A percentile compares a stretch with the other conserved stretches of the same genome.
phyloP scores from a whole-genome alignment of 257 asterid genomes.

The Ophiorrhiza pumila region DNA sequence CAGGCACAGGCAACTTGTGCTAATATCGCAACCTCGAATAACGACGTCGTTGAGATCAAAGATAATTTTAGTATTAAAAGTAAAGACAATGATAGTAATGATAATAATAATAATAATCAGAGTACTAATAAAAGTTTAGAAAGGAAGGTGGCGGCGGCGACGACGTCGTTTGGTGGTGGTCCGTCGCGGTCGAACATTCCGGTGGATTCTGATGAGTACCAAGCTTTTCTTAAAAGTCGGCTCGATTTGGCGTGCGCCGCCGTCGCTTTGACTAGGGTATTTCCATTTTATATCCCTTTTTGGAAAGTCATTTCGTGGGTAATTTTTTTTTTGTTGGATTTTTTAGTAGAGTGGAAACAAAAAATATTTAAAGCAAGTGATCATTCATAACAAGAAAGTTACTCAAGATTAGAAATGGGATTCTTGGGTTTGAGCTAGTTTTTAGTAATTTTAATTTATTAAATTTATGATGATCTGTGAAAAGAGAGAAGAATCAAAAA shows the following conservation, averaged over 20 bases:
- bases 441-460: background rate
- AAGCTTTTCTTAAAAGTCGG: constrained; percentile 66
- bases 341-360: too few relatives aligned
- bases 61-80: constrained; percentile 11
- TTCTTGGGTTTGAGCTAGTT: background rate
- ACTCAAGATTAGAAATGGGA: background rate
- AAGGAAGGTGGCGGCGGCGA: background rate
- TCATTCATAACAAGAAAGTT: too few relatives aligned
- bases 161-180: constrained; percentile 23
- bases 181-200: constrained; percentile 39
- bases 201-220: constrained; percentile 57
- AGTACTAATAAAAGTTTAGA: background rate
- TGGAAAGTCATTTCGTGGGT: background rate
- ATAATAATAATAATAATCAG: background rate
- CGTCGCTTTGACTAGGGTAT: constrained; percentile 76
- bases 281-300: background rate
- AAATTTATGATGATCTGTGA: background rate
- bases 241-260: constrained; percentile 94
- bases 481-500: too few relatives aligned
- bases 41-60: constrained; percentile 36
- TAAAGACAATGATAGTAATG: background rate
- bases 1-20: constrained; percentile 18
- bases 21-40: background rate
- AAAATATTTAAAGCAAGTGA: too few relatives aligned
- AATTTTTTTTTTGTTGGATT: background rate